phyloP scores from a whole-genome alignment of 2,329 filamentous ascomycete species.

The Thielaviopsis punctulata region DNA sequence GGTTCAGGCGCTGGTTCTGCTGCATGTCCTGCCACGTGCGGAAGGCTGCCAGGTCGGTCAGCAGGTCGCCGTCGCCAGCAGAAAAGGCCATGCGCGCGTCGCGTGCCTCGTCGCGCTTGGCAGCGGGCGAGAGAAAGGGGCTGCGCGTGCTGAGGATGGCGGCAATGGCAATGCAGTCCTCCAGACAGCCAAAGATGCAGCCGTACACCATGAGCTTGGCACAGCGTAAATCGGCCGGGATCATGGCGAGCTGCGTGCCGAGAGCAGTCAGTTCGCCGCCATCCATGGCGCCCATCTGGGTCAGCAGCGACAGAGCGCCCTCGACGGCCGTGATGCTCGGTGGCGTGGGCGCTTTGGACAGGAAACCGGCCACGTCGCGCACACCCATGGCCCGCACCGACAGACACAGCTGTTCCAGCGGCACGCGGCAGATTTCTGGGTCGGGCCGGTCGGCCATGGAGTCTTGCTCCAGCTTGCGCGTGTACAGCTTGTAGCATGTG shows the following conservation, averaged over 20 bases:
- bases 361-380: slow-evolving; percentile 60
- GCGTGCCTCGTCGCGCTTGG: slow-evolving; percentile 63
- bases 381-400: slow-evolving; percentile 93
- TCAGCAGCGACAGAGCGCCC: slow-evolving; percentile 61
- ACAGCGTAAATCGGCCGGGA: slow-evolving; percentile 81
- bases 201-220: slow-evolving; percentile 94
- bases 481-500: slow-evolving; percentile 90
- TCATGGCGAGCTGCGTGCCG: slow-evolving; percentile 83
- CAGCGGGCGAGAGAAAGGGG: slow-evolving; percentile 66
- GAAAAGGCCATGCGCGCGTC: slow-evolving; percentile 60
- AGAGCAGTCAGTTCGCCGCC: slow-evolving; percentile 77
- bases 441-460: slow-evolving; percentile 81
- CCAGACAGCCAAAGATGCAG: slow-evolving; percentile 80
- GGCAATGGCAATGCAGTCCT: slow-evolving; percentile 74
- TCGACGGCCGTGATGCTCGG: slow-evolving; percentile 74
- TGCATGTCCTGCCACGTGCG: slow-evolving; percentile 62
- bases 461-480: slow-evolving; percentile 55
- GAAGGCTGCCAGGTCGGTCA: slow-evolving; percentile 74
- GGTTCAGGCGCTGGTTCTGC: slow-evolving; percentile 36
- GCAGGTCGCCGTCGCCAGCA: slow-evolving; percentile 63
- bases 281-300: slow-evolving; percentile 76
- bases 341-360: slow-evolving; percentile 75
- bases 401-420: slow-evolving; percentile 83
- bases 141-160: slow-evolving; percentile 79
- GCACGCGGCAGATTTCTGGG: slow-evolving; percentile 83